Evolutionary conservation across 805 yeast species (phyloP), one percentile per base, ranked within the genome.

Genomic region (Metschnikowia similis): DNA sequence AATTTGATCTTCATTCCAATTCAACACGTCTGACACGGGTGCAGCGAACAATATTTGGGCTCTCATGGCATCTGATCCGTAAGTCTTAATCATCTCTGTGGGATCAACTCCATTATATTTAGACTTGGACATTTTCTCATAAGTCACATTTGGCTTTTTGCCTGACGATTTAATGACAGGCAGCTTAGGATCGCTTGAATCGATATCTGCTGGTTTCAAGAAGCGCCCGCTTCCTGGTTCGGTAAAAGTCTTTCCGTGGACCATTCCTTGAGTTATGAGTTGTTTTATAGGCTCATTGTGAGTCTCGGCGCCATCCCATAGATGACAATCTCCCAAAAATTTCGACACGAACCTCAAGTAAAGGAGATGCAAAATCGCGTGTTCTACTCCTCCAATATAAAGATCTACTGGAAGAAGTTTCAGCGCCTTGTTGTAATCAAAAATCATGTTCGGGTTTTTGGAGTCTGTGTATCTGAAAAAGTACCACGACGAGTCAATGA

Each of bases 401-500:
- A 88, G 75, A 66, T 94, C 96, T 11, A 92, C 95, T 0, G 97
- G 97, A 77, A 91, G 70, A 30, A 73, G 59, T 29, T 69, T 62
- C 8, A 79, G 65, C 0, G 85, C 88, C 21, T 64, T 66, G 9
- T 74, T 74, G 50, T 64, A 67, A 61, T 58, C 69, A 60, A 92
- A 89, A 1, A 89, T 87, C 37, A 62, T 55, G 0, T 58, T 43
- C 0, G 59, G 53, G 64, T 94, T 92, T 31, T 81, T 69, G 0
- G 96, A 73, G 64, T 94, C 98, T 2, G 84, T 67, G 59, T 81
- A 91, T 51, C 99, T 78, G 71, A 94, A 84, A 66, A 80, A 88
- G 66, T 94, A 94, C 99, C 99, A 94, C 3, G 97, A 90, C 14
- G 96, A 87, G 67, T 94, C 99, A 82, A 94, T 92, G 62, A 94